phyloP scores from a whole-genome alignment of 139 green algal species.

The Asterochloris sp. region DNA sequence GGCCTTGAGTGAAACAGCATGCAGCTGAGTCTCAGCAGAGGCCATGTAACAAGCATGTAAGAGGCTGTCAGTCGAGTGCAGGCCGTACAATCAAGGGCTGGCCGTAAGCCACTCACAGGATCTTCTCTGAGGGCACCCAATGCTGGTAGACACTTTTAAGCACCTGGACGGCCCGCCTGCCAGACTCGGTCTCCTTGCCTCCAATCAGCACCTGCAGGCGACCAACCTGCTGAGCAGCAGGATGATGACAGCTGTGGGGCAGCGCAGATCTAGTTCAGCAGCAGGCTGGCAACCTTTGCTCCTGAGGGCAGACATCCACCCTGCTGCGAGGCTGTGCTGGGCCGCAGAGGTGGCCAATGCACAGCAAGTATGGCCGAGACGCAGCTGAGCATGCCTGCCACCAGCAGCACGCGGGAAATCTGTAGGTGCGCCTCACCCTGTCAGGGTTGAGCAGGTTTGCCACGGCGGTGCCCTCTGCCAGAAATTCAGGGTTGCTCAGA shows the following conservation, averaged over 20 bases:
- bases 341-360: too few relatives aligned
- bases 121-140: conserved; percentile 92
- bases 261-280: too few relatives aligned
- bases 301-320: too few relatives aligned
- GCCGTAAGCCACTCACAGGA: conserved; percentile 57
- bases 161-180: conserved; percentile 64
- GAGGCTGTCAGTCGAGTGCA: too few relatives aligned
- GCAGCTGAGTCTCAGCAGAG: too few relatives aligned
- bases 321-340: too few relatives aligned
- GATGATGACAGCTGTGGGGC: not conserved
- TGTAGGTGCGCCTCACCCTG: conserved; percentile 33
- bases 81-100: too few relatives aligned
- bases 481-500: conserved; percentile 88
- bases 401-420: not conserved
- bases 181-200: conserved; percentile 78
- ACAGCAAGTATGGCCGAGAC: too few relatives aligned
- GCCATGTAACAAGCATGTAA: too few relatives aligned
- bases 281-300: too few relatives aligned
- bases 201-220: conserved; percentile 73
- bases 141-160: conserved; percentile 89
- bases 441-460: conserved; percentile 79
- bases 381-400: too few relatives aligned
- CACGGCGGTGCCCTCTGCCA: conserved; percentile 90
- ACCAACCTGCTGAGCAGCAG: conserved; percentile 12
- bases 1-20: too few relatives aligned